phyloP scores from a whole-genome alignment of 352 stramenopile species.

The Pythium myriotylum region DNA sequence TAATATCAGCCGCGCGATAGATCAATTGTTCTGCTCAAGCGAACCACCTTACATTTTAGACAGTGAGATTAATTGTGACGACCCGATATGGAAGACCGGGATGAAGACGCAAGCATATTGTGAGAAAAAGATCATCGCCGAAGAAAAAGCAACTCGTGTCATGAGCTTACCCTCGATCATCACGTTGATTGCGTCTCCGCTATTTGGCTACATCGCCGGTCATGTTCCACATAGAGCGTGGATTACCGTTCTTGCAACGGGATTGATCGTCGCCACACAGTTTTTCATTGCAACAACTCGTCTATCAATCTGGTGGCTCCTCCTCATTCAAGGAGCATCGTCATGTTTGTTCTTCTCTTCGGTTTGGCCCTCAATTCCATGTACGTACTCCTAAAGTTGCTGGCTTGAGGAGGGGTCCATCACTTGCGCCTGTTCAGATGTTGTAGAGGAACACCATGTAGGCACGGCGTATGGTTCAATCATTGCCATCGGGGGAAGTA shows the following conservation, averaged over 20 bases:
- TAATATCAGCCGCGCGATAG: slow-evolving; percentile 32
- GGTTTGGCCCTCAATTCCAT: slow-evolving; percentile 84
- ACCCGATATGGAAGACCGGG: slow-evolving; percentile 42
- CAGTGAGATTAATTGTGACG: slow-evolving; percentile 54
- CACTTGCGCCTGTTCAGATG: slow-evolving; percentile 32
- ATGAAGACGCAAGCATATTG: slow-evolving; percentile 38
- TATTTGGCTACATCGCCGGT: slow-evolving; percentile 81
- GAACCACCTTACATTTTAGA: slow-evolving; percentile 41
- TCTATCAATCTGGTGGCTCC: slow-evolving; percentile 52
- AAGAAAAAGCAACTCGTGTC: slow-evolving; percentile 42
- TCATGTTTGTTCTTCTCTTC: slow-evolving; percentile 83
- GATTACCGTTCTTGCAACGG: slow-evolving; percentile 52
- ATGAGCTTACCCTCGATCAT: slow-evolving; percentile 87
- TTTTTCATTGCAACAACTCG: slow-evolving; percentile 51
- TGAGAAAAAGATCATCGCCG: slow-evolving; percentile 42
- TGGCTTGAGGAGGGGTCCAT: neutral
- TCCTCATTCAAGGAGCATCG: slow-evolving; percentile 75
- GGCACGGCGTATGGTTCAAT: slow-evolving; percentile 86
- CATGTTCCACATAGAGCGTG: slow-evolving; percentile 55
- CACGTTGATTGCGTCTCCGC: slow-evolving; percentile 62
- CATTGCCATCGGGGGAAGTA: slow-evolving; percentile 54
- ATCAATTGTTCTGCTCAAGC: slow-evolving; percentile 40
- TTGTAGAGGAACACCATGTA: slow-evolving; percentile 69
- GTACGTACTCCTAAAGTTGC: slow-evolving; percentile 22
- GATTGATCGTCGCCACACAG: slow-evolving; percentile 64